Conservation (phyloP, 495 filamentous ascomycete species). For the Trichoderma asperelloides region DNA sequence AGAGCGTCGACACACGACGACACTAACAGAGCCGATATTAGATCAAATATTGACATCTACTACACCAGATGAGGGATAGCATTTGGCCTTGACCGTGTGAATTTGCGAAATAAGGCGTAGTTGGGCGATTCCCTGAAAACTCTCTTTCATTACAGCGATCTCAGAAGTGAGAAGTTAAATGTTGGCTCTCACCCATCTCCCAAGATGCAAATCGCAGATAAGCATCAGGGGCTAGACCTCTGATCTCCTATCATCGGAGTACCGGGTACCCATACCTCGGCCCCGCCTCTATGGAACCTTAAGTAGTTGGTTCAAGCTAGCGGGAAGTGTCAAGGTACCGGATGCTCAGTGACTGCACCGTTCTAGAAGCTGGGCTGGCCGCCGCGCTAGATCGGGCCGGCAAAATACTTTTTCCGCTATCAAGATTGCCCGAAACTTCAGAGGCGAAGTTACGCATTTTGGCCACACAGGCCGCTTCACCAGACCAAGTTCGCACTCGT, state of each 20-base stretch:
- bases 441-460: conserved; percentile 4
- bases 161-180: too few relatives aligned
- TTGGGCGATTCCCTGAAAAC: too few relatives aligned
- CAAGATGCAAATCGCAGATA: too few relatives aligned
- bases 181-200: too few relatives aligned
- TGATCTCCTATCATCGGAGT: not conserved
- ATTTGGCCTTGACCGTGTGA: too few relatives aligned
- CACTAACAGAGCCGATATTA: too few relatives aligned
- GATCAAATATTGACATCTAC: too few relatives aligned
- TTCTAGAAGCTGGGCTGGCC: not conserved
- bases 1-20: too few relatives aligned
- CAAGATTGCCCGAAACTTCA: not conserved
- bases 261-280: not conserved
- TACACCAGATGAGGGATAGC: too few relatives aligned
- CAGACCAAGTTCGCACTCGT: not conserved
- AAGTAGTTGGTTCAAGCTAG: not conserved
- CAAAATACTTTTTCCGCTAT: not conserved
- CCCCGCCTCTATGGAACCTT: not conserved
- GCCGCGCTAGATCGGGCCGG: not conserved
- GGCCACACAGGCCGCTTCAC: not conserved
- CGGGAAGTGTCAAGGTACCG: not conserved
- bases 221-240: not conserved
- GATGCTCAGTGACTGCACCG: not conserved
- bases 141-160: too few relatives aligned
- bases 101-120: too few relatives aligned